A percentile compares a stretch with the other conserved stretches of the same genome.
phyloP scores from a whole-genome alignment of 1,284 basidiomycete genomes.

The Rhodotorula sp. region DNA sequence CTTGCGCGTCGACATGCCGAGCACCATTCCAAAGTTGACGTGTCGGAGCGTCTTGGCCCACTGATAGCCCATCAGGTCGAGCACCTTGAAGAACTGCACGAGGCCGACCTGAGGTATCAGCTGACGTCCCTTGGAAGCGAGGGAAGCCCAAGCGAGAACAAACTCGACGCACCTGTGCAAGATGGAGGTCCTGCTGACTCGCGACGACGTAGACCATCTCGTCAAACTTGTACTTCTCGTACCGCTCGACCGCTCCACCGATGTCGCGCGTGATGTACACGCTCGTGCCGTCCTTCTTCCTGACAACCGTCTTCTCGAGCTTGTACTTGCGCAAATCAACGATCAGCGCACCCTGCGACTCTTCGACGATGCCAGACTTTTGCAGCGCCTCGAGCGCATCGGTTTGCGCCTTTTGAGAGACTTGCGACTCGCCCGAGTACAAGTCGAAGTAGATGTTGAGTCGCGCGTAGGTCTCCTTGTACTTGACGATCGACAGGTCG shows the following conservation, averaged over 20 bases:
- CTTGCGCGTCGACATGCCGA: conserved; percentile 96
- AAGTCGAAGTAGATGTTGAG: conserved; percentile 92
- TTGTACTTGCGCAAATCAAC: conserved; percentile 85
- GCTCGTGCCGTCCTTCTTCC: conserved; percentile 92
- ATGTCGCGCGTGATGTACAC: conserved; percentile 99
- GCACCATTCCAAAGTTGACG: conserved; percentile 72
- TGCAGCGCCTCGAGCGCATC: conserved; percentile 64
- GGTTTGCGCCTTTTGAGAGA: conserved; percentile 74
- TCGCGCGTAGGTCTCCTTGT: conserved; percentile 82
- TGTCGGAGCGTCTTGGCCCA: conserved; percentile 83
- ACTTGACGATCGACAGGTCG: conserved; percentile 85
- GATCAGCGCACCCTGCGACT: conserved; percentile 67
- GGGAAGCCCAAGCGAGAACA: too few relatives aligned
- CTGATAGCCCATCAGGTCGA: conserved; percentile 83
- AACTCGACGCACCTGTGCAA: conserved; percentile 60
- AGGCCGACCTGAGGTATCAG: background rate
- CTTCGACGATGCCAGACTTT: conserved; percentile 55
- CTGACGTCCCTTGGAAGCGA: background rate
- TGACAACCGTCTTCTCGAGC: conserved; percentile 83
- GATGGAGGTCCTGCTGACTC: conserved; percentile 89
- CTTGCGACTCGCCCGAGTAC: conserved; percentile 90
- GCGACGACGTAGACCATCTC: conserved; percentile 71
- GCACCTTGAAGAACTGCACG: conserved; percentile 79
- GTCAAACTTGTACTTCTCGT: conserved; percentile 89
- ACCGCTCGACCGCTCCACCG: conserved; percentile 88